Evolutionary conservation across 768 basidiomycete genomes (phyloP).

Genomic region (Neoboletus magnificus): DNA sequence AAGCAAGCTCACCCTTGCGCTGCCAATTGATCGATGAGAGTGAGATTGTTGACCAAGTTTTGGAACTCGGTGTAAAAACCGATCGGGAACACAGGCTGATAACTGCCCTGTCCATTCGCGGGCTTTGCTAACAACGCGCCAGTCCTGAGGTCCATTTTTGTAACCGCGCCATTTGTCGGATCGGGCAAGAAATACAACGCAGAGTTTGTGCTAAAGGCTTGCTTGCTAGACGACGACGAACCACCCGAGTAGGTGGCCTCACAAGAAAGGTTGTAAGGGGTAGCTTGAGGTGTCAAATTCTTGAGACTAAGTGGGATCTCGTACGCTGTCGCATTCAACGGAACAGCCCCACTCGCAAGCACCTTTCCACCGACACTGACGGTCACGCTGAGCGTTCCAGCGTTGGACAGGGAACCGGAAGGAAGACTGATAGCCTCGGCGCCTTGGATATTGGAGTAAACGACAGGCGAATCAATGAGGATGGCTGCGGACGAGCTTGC

Average conservation of each 20-base stretch:
- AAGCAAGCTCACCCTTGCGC: constrained; percentile 23
- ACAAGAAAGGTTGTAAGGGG: constrained; percentile 31
- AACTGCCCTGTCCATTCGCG: constrained; percentile 45
- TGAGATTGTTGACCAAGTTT: constrained; percentile 15
- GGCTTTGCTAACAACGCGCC: constrained; percentile 52
- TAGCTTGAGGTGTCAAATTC: constrained; percentile 39
- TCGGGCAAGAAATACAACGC: constrained; percentile 48
- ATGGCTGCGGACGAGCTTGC: constrained; percentile 41
- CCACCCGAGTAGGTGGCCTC: constrained; percentile 19
- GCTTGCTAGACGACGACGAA: constrained; percentile 33
- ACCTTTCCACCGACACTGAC: constrained; percentile 43
- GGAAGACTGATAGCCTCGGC: constrained; percentile 42
- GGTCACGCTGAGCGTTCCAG: constrained; percentile 37
- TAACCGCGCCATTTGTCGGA: constrained; percentile 46
- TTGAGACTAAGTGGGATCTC: constrained; percentile 47
- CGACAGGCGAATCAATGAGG: constrained; percentile 51
- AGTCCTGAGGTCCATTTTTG: constrained; percentile 59
- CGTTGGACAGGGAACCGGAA: constrained; percentile 23
- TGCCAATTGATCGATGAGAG: constrained; percentile 32
- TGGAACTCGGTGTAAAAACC: constrained; percentile 46
- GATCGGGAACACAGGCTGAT: constrained; percentile 47
- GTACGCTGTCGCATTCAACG: constrained; percentile 49
- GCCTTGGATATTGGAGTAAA: constrained; percentile 42
- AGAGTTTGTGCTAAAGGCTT: constrained; percentile 42
- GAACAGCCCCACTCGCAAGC: constrained; percentile 44